A percentile compares a stretch with the other conserved stretches of the same genome.
Conservation (phyloP, 2,329 filamentous ascomycete genomes). For the Nemania serpens region DNA sequence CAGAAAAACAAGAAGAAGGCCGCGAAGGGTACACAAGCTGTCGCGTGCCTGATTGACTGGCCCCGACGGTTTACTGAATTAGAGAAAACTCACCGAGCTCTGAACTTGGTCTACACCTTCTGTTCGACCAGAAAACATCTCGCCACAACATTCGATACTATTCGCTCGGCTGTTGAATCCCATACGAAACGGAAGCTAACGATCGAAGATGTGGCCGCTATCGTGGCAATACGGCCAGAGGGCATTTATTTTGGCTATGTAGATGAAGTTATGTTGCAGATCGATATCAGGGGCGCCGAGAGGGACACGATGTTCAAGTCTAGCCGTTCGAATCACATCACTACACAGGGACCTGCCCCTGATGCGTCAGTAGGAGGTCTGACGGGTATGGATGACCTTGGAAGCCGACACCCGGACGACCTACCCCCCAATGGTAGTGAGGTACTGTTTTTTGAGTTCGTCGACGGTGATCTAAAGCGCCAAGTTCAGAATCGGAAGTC, state of each 20-base stretch:
- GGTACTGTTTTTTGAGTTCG: conserved; percentile 87
- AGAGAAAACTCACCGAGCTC: conserved; percentile 76
- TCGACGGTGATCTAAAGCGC: conserved; percentile 87
- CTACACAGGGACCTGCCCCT: conserved; percentile 54
- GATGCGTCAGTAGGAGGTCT: conserved; percentile 63
- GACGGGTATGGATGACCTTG: conserved; percentile 54
- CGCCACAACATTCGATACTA: conserved; percentile 87
- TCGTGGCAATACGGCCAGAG: conserved; percentile 76
- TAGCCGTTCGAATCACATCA: conserved; percentile 56
- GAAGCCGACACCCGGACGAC: conserved; percentile 40
- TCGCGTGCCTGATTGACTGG: conserved; percentile 62
- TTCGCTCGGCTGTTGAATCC: conserved; percentile 81
- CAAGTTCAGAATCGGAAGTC: conserved; percentile 75
- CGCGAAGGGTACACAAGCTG: conserved; percentile 19
- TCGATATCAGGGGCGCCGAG: conserved; percentile 73
- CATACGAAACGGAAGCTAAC: conserved; percentile 74
- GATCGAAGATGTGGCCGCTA: conserved; percentile 79
- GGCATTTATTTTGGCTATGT: conserved; percentile 86
- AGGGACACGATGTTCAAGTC: conserved; percentile 68
- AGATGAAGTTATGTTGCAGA: conserved; percentile 80
- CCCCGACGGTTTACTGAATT: conserved; percentile 74
- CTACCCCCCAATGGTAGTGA: conserved; percentile 55
- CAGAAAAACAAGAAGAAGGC: conserved; percentile 21
- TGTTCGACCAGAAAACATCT: conserved; percentile 92
- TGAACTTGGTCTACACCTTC: conserved; percentile 95